phyloP scores from a whole-genome alignment of 2,329 filamentous ascomycete species.

The Sphaceloma murrayae region DNA sequence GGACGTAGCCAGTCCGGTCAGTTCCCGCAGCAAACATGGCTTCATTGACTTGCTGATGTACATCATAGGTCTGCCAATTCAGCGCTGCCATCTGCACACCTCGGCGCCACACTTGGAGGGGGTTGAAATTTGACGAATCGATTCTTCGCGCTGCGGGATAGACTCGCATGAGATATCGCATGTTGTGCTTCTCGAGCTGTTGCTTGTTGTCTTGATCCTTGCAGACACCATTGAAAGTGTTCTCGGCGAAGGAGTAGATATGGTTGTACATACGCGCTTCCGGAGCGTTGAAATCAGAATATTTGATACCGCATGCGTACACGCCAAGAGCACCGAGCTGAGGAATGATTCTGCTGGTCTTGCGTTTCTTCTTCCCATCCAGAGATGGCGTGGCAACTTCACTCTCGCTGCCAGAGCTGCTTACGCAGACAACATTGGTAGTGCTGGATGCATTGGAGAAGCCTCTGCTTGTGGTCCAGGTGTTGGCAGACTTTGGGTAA shows the following conservation, averaged over 20 bases:
- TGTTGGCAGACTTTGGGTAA: conserved; percentile 37
- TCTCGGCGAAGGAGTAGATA: conserved; percentile 89
- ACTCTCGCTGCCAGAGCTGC: conserved; percentile 65
- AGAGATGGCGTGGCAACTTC: conserved; percentile 45
- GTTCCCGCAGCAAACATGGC: conserved; percentile 92
- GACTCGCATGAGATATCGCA: conserved; percentile 82
- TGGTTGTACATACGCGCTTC: conserved; percentile 87
- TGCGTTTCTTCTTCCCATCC: conserved; percentile 48
- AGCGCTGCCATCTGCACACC: conserved; percentile 96
- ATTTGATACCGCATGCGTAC: conserved; percentile 68
- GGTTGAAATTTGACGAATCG: conserved; percentile 88
- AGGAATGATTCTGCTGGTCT: conserved; percentile 74
- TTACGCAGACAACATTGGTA: conserved; percentile 44
- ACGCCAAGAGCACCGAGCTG: conserved; percentile 79
- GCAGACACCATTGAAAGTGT: conserved; percentile 72
- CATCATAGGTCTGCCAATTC: conserved; percentile 97
- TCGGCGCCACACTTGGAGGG: conserved; percentile 83
- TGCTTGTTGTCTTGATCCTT: conserved; percentile 66
- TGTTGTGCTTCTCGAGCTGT: conserved; percentile 79
- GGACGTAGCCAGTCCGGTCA: conserved; percentile 81
- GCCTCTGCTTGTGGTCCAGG: conserved; percentile 44
- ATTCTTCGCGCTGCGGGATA: conserved; percentile 79
- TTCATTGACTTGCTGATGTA: conserved; percentile 91
- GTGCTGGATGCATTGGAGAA: conserved; percentile 46
- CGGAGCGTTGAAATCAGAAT: conserved; percentile 64